Conservation (phyloP, 1,139 yeast species). For the Magnusiomyces ingens region DNA sequence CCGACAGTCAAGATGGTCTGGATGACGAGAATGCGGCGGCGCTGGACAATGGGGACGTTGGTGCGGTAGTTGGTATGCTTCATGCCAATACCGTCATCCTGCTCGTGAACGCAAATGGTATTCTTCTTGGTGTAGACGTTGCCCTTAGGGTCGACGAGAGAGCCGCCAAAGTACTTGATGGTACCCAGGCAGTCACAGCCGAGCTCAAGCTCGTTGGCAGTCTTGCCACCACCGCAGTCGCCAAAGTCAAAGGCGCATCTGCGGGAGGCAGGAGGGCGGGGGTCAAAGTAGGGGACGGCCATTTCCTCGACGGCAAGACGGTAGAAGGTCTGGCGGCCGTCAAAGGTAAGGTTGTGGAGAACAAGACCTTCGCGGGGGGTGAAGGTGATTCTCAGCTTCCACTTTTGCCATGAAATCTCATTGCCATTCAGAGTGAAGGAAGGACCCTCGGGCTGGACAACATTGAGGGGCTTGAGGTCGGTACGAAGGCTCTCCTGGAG, state of each 20-base stretch:
- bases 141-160: constrained; percentile 55
- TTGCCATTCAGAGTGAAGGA: constrained; percentile 63
- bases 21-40: constrained; percentile 78
- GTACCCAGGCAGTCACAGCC: constrained; percentile 92
- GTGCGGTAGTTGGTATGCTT: constrained; percentile 85
- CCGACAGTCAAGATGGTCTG: constrained; percentile 89
- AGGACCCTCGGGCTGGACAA: constrained; percentile 82
- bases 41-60: constrained; percentile 62
- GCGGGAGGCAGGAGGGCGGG: constrained; percentile 84
- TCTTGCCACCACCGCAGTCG: constrained; percentile 82
- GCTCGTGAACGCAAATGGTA: constrained; percentile 86
- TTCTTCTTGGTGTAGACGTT: constrained; percentile 59
- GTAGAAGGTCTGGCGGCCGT: constrained; percentile 76
- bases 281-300: constrained; percentile 92
- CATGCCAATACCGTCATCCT: constrained; percentile 73
- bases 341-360: constrained; percentile 66
- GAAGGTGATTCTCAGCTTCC: constrained; percentile 75
- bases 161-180: constrained; percentile 70
- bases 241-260: constrained; percentile 91
- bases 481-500: constrained; percentile 33
- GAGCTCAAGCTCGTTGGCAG: constrained; percentile 64
- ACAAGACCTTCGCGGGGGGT: constrained; percentile 82
- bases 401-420: constrained; percentile 73
- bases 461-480: constrained; percentile 69
- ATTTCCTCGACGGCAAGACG: constrained; percentile 76